Evolutionary conservation across 2,329 filamentous ascomycete genomes (phyloP).

Genomic region (Polychaeton citri): DNA sequence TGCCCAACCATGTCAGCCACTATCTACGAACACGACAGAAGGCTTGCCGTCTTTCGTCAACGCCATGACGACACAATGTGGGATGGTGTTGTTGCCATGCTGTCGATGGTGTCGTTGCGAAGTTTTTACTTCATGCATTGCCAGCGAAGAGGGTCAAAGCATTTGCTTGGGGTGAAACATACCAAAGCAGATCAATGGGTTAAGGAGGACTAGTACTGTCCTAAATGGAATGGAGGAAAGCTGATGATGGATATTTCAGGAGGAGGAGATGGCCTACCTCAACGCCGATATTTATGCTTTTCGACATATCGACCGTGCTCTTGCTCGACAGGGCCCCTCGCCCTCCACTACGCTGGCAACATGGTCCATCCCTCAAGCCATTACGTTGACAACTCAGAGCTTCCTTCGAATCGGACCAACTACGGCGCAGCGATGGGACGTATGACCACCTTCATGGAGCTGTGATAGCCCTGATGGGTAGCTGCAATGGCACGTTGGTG

Average conservation of each 20-base stretch:
- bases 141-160: neutral
- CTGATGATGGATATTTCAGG: slow-evolving; percentile 2
- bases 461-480: slow-evolving; percentile 26
- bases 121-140: neutral
- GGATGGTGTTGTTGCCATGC: neutral
- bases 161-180: neutral
- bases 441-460: slow-evolving; percentile 26
- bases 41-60: no score
- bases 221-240: neutral
- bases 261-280: neutral
- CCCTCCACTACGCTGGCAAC: slow-evolving; percentile 6
- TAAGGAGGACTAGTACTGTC: neutral
- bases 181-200: neutral
- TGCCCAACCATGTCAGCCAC: no score
- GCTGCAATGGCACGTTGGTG: slow-evolving; percentile 32
- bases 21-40: no score
- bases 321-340: neutral
- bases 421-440: slow-evolving; percentile 29
- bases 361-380: slow-evolving; percentile 21
- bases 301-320: neutral
- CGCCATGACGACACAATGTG: neutral
- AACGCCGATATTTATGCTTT: slow-evolving; percentile 20
- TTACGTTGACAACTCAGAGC: slow-evolving; percentile 30
- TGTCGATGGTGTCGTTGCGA: neutral
- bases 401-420: slow-evolving; percentile 25